phyloP scores from a whole-genome alignment of 106 monocot species.

The Hemerocallis citrina region DNA sequence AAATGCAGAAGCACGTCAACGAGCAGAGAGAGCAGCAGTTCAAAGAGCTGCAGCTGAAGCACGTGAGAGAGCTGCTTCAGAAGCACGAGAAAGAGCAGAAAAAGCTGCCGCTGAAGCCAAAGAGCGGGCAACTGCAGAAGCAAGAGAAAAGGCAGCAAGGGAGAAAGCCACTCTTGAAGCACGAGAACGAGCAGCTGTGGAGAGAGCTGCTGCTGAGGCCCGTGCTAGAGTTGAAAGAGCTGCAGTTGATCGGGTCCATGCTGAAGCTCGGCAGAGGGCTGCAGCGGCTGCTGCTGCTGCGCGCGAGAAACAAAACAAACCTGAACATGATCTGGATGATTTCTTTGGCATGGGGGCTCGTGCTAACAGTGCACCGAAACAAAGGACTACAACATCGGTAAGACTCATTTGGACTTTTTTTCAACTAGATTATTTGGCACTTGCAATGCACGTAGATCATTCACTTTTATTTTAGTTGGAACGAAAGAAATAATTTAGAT shows the following conservation, averaged over 20 bases:
- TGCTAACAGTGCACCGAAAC: constrained; percentile 73
- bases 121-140: constrained; percentile 8
- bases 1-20: constrained; percentile 43
- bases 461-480: too few species aligned
- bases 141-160: constrained; percentile 19
- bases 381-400: constrained; percentile 52
- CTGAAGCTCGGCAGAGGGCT: constrained; percentile 57
- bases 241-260: constrained; percentile 49
- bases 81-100: constrained; percentile 40
- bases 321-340: constrained; percentile 80
- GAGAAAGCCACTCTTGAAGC: constrained; percentile 14
- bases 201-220: constrained; percentile 71
- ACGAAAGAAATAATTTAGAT: too few species aligned
- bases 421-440: not conserved
- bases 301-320: constrained; percentile 45
- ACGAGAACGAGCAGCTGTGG: constrained; percentile 47
- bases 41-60: constrained; percentile 58
- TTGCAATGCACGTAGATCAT: too few species aligned
- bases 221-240: constrained; percentile 45
- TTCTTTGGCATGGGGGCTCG: constrained; percentile 78
- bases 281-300: constrained; percentile 40
- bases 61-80: constrained; percentile 54
- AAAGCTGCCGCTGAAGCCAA: constrained; percentile 15
- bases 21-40: constrained; percentile 58
- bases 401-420: constrained; percentile 8